A percentile compares a stretch with the other conserved stretches of the same genome.
Conservation (phyloP, 2,329 filamentous ascomycete genomes). For the Dactylellina parvicollis region DNA sequence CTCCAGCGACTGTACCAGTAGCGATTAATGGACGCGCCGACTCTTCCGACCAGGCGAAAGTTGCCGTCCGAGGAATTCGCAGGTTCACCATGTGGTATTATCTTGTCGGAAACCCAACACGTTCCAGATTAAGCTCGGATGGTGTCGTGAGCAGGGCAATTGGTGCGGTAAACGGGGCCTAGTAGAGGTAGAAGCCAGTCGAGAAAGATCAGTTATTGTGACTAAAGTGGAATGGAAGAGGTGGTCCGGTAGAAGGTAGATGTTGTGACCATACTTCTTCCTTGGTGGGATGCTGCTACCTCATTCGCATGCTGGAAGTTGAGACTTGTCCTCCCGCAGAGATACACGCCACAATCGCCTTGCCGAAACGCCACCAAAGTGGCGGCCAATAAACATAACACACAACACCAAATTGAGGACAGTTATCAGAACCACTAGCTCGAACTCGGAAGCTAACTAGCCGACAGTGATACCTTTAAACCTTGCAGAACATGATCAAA, state of each 20-base stretch:
- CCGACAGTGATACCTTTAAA: no score
- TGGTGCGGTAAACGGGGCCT: not conserved
- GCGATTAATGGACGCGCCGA: constrained; percentile 81
- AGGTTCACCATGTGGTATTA: constrained; percentile 81
- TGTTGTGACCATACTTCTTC: constrained; percentile 44
- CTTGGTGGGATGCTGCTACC: constrained; percentile 30
- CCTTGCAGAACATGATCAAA: no score
- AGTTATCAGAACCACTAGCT: not conserved
- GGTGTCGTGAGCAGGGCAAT: constrained; percentile 11
- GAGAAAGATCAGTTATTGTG: not conserved
- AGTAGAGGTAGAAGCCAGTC: not conserved
- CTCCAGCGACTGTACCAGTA: constrained; percentile 92
- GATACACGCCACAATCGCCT: constrained; percentile 34
- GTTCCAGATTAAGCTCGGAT: constrained; percentile 25
- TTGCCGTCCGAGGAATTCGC: constrained; percentile 92
- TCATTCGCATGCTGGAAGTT: constrained; percentile 52
- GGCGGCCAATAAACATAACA: constrained; percentile 17
- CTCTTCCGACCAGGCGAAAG: constrained; percentile 95
- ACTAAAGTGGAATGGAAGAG: constrained; percentile 2
- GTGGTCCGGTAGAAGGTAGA: constrained; percentile 29
- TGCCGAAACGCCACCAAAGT: not conserved
- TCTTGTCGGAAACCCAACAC: constrained; percentile 46
- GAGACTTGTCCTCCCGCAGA: constrained; percentile 50
- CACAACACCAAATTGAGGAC: constrained; percentile 38
- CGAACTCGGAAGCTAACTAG: no score